phyloP scores from a whole-genome alignment of 352 stramenopile species.

The Aphanomyces astaci region DNA sequence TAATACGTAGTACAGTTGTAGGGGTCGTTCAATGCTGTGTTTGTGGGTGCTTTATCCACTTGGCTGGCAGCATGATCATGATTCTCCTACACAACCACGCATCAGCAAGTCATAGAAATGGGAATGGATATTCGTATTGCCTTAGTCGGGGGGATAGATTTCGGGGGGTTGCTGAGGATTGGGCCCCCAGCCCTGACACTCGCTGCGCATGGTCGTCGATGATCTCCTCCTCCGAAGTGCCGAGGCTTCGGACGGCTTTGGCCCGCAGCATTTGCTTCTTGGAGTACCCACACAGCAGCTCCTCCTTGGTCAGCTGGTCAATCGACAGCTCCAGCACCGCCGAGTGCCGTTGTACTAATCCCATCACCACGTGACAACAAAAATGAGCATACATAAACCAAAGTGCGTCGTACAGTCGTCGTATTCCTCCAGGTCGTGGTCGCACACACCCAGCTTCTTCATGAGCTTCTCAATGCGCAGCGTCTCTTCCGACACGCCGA shows the following conservation, averaged over 20 bases:
- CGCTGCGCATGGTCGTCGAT: slow-evolving; percentile 48
- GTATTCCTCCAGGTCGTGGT: slow-evolving; percentile 38
- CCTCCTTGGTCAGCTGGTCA: slow-evolving; percentile 32
- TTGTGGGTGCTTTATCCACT: not conserved
- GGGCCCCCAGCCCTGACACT: slow-evolving; percentile 37
- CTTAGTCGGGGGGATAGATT: not conserved
- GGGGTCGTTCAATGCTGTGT: too few relatives aligned
- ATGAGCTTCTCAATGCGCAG: slow-evolving; percentile 67
- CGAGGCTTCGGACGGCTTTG: slow-evolving; percentile 47
- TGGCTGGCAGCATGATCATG: not conserved
- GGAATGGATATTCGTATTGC: not conserved
- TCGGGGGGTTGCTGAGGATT: not conserved
- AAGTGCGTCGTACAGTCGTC: not conserved
- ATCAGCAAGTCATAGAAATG: not conserved
- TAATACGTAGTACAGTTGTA: too few relatives aligned
- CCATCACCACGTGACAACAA: not conserved
- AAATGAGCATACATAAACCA: too few relatives aligned
- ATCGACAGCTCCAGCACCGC: not conserved
- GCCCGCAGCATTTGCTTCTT: slow-evolving; percentile 51
- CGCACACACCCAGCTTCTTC: slow-evolving; percentile 66
- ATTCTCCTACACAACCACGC: not conserved
- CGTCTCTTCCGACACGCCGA: slow-evolving; percentile 50
- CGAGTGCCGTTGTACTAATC: slow-evolving; percentile 14
- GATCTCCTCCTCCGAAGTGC: slow-evolving; percentile 54
- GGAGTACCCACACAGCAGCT: slow-evolving; percentile 58